Evolutionary conservation across 192 early-diverging fungal species (phyloP), one percentile per base, ranked within the genome.

Genomic region (Podila horticola): DNA sequence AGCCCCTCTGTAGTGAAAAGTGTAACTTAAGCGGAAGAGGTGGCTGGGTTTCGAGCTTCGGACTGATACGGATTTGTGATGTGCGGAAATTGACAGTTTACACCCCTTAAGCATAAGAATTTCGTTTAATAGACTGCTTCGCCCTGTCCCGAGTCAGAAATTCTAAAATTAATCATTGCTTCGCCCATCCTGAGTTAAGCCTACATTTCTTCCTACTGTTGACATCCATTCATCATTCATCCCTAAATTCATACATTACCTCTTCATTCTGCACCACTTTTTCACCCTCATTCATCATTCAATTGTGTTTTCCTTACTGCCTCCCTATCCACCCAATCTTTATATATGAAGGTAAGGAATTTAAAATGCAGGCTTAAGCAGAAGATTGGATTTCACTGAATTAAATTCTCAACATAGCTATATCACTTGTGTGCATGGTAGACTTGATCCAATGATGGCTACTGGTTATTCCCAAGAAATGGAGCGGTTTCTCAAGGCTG

Each of bases 181-280:
- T 52, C 22, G 67, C 85, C 86, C 50, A 52, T 52, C 50, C 50
- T 52, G 50, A n/a, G 50, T 11, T 19, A n/a, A n/a, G 1, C 3
- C 50, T 50, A 52, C 17, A 52, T n/a, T 6, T 52, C 50, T n/a
- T 52, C 19, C 5, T 52, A n/a, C 50, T 7, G 19, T 52, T 19
- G 15, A 52, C 50, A n/a, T 38, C 5, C 15, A 51, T 51, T 51
- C 13, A 51, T 6, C 50, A 12, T 8, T 51, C 50, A 51, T 51
- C 50, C 17, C 17, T n/a, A 51, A 51, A 20, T 51, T 51, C 50
- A 2, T 51, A n/a, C 50, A 51, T 15, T 51, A 51, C 50, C 50
- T 51, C 50, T 19, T 51, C 50, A 51, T 51, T 51, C 50, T 51
- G 50, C 50, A 51, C 17, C 50, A 51, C 11, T 51, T 51, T 51